Evolutionary conservation across 2,329 filamentous ascomycete genomes (phyloP), one percentile per base, ranked within the genome.

Genomic region (Pestalotiopsis sp.): DNA sequence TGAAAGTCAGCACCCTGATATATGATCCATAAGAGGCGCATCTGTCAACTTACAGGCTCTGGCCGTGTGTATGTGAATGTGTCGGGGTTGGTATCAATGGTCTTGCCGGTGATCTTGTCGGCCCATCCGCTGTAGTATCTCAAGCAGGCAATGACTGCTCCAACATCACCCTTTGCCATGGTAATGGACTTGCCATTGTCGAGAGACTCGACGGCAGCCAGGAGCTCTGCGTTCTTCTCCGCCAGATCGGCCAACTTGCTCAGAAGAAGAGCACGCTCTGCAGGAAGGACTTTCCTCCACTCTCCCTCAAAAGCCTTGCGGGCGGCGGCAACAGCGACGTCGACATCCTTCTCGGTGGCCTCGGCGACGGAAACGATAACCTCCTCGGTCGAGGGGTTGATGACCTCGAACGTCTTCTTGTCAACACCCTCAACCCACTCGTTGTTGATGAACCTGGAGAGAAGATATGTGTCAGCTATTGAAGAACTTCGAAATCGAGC

Each of bases 111-210:
- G 73, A 96, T 91, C 90, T 97, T 97, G 86, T 97, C 94, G 76
- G 94, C 93, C 91, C 92, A 97, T 71, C 94, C 94, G 77, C 88
- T 94, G 79, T 95, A 96, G 85, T 95, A 98, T 81, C 94, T 90
- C 77, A 98, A 82, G 83, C 88, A 91, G 77, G 86, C 90, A 72
- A 88, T 85, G 69, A 91, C 90, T 74, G 88, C 87, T 67, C 80
- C 83, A 57, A 97, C 86, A 78, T 97, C 94, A 49, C 90, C 92
- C 78, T 90, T 92, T 71, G 93, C 91, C 87, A 93, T 89, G 77
- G 78, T 86, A 79, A 94, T 88, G 72, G 92, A 90, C 88, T 96
- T 96, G 80, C 92, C 95, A 78, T 97, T 94, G 86, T 97, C 94
- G 68, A 97, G 87, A 56, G 93, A 91, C 86, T 97, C 95, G 69